Evolutionary conservation across 2,329 filamentous ascomycete genomes (phyloP).

Genomic region (Ambrosiella cleistominuta): DNA sequence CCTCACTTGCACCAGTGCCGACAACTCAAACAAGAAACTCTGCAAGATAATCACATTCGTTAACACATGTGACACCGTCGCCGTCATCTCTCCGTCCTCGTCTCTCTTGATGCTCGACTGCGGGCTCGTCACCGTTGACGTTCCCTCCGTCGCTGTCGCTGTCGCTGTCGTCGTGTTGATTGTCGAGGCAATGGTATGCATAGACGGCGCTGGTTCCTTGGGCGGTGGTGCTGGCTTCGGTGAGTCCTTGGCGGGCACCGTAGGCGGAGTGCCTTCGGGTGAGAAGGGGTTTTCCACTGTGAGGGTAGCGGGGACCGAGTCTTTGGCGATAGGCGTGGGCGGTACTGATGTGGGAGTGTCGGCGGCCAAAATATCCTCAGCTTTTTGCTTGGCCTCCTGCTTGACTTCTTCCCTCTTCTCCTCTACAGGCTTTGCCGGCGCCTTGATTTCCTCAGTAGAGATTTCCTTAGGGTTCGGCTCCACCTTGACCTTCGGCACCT

Average conservation of each 20-base stretch:
- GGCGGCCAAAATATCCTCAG: constrained; percentile 12
- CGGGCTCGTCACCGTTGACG: constrained; percentile 13
- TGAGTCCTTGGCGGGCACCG: constrained; percentile 12
- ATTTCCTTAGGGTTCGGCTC: constrained; percentile 1
- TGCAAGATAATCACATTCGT: constrained; percentile 68
- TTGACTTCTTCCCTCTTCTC: constrained; percentile 11
- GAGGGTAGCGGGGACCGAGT: neutral
- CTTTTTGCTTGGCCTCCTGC: constrained; percentile 15
- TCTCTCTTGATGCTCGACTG: constrained; percentile 17
- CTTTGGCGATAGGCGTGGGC: neutral
- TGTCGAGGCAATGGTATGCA: constrained; percentile 12
- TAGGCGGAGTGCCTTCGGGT: neutral
- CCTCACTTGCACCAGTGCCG: constrained; percentile 56
- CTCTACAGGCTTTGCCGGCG: constrained; percentile 14
- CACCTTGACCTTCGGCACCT: constrained; percentile 8
- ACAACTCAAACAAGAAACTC: constrained; percentile 61
- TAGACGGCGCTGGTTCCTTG: constrained; percentile 15
- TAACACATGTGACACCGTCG: constrained; percentile 59
- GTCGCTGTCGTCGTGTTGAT: neutral
- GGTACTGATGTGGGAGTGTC: constrained; percentile 2
- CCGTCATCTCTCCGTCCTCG: constrained; percentile 23
- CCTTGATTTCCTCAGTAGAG: constrained; percentile 1
- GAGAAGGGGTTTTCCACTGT: neutral
- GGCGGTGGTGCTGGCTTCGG: constrained; percentile 11
- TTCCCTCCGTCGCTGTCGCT: neutral